Evolutionary conservation across 2,329 filamentous ascomycete genomes (phyloP).

Genomic region (Leptographium radiaticola): DNA sequence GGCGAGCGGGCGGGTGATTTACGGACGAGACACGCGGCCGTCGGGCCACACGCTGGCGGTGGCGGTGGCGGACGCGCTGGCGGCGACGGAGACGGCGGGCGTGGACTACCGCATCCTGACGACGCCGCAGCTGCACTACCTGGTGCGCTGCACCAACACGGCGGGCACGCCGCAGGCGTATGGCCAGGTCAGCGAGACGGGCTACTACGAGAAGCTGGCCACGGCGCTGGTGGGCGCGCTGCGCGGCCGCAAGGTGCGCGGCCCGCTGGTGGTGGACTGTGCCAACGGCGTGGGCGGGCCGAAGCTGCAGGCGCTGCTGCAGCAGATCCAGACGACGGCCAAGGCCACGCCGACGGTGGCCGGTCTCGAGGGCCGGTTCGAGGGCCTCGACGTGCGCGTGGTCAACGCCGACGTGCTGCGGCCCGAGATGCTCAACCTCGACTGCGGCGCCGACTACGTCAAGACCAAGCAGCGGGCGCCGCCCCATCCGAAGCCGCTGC

Average conservation of each 20-base stretch:
- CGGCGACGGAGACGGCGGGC: slow-evolving; percentile 59
- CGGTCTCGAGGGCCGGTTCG: too few relatives aligned
- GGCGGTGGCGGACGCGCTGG: slow-evolving; percentile 67
- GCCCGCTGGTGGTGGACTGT: slow-evolving; percentile 75
- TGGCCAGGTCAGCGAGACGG: slow-evolving; percentile 75
- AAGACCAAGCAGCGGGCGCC: slow-evolving; percentile 94
- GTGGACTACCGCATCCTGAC: slow-evolving; percentile 85
- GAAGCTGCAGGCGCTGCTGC: slow-evolving; percentile 76
- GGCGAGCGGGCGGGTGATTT: slow-evolving; percentile 66
- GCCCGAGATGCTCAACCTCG: slow-evolving; percentile 77
- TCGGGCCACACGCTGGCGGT: slow-evolving; percentile 75
- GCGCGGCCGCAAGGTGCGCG: slow-evolving; percentile 59
- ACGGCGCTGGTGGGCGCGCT: slow-evolving; percentile 76
- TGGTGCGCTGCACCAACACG: slow-evolving; percentile 90
- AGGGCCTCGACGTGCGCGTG: slow-evolving; percentile 62
- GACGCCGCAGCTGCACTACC: slow-evolving; percentile 95
- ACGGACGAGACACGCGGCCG: slow-evolving; percentile 83
- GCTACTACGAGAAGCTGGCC: slow-evolving; percentile 89
- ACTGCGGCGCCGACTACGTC: slow-evolving; percentile 93
- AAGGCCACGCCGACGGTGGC: too few relatives aligned
- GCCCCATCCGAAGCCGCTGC: slow-evolving; percentile 62
- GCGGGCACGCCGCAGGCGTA: slow-evolving; percentile 78
- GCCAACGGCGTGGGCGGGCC: slow-evolving; percentile 94
- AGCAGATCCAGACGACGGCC: slow-evolving; percentile 56
- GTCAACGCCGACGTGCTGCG: slow-evolving; percentile 89